A percentile compares a stretch with the other conserved stretches of the same genome.
Evolutionary conservation across 208 protist genomes (phyloP).

Genomic region (Trypanosoma conorhini): DNA sequence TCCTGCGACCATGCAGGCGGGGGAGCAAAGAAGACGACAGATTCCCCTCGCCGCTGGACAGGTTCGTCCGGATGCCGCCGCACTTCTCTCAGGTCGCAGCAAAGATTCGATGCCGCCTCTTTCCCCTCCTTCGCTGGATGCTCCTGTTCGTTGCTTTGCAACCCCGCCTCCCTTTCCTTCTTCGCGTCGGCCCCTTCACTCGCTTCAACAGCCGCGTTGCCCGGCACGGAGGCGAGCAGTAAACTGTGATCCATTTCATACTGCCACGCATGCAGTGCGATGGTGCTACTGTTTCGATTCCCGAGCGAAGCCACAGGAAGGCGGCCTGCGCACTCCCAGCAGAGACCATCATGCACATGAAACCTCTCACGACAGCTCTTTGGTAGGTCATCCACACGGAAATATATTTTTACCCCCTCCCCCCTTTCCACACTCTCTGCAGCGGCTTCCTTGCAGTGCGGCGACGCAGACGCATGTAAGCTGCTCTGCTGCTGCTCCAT

Average conservation of each 20-base stretch:
- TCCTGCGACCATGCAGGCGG: constrained; percentile 30
- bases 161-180: not conserved
- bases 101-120: not conserved
- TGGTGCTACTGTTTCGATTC: constrained; percentile 32
- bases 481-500: not conserved
- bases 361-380: constrained; percentile 19
- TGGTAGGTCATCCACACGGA: constrained; percentile 15
- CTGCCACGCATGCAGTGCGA: constrained; percentile 72
- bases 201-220: not conserved
- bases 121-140: not conserved
- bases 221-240: constrained; percentile 5
- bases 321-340: constrained; percentile 67
- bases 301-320: constrained; percentile 53
- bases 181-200: not conserved
- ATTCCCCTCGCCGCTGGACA: constrained; percentile 21
- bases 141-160: not conserved
- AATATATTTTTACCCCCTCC: constrained; percentile 9
- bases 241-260: constrained; percentile 55
- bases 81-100: constrained; percentile 4
- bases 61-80: not conserved
- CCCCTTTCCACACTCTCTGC: not conserved
- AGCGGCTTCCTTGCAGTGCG: not conserved
- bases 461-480: not conserved
- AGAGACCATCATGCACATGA: constrained; percentile 37
- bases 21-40: constrained; percentile 36